Conservation (phyloP, 306 rosid genomes). For the Castanea sativa region DNA sequence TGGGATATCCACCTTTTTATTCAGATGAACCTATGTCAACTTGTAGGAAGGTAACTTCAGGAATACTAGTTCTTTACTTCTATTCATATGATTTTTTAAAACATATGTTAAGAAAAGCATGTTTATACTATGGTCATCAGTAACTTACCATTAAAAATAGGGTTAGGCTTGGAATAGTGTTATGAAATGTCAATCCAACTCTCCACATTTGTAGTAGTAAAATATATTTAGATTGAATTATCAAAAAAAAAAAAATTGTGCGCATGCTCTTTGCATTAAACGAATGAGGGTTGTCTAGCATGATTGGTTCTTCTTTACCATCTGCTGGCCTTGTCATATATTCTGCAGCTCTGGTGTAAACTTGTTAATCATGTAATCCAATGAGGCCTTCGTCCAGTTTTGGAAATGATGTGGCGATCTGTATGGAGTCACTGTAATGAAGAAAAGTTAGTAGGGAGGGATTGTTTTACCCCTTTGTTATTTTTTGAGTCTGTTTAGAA, state of each 20-base stretch:
- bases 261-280: not conserved
- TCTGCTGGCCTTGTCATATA: not conserved
- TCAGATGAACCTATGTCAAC: slow-evolving; percentile 98
- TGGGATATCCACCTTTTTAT: slow-evolving; percentile 96
- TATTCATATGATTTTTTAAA: not conserved
- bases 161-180: not conserved
- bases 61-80: slow-evolving; percentile 13
- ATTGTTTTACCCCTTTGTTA: not conserved
- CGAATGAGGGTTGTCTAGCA: not conserved
- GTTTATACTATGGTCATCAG: not conserved
- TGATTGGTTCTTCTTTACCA: not conserved
- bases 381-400: not conserved
- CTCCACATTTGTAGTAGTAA: not conserved
- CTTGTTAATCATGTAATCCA: not conserved
- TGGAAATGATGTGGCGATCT: not conserved
- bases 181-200: not conserved
- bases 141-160: too few species aligned
- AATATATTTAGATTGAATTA: not conserved
- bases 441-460: not conserved
- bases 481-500: not conserved
- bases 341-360: not conserved
- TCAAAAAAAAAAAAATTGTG: not conserved
- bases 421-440: not conserved
- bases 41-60: slow-evolving; percentile 82
- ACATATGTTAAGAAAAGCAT: slow-evolving; percentile 1